Percentiles rank a stretch among this genome's conserved stretches.
These are phyloP conservation scores for Hypoxylon lenormandii DNA, from an alignment of 495 filamentous ascomycete genomes.

Conservation along the genomic window DNA sequence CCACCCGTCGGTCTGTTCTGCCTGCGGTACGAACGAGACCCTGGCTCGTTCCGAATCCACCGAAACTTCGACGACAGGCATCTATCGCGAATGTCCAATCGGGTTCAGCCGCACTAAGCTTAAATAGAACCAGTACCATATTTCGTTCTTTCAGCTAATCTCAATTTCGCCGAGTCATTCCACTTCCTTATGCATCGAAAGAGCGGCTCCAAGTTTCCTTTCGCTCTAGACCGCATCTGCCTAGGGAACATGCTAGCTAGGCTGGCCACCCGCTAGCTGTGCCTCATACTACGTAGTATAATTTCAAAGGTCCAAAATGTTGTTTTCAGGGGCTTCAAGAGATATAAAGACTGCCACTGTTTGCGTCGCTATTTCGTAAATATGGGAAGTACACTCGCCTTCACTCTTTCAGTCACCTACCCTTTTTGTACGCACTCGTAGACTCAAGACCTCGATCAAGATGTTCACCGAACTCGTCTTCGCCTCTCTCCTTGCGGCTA, in stretches of 20 bases:
- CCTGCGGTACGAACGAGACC: not conserved
- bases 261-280: slow-evolving; percentile 1
- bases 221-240: slow-evolving; percentile 21
- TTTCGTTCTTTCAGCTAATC: slow-evolving; percentile 16
- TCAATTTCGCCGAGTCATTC: slow-evolving; percentile 29
- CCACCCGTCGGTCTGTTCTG: not conserved
- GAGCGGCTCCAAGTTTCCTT: slow-evolving; percentile 5
- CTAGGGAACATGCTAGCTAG: not conserved
- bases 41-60: not conserved
- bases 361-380: not conserved
- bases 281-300: slow-evolving; percentile 3
- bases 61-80: slow-evolving; percentile 14
- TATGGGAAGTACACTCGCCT: slow-evolving; percentile 2
- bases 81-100: slow-evolving; percentile 22
- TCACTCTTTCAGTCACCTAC: slow-evolving; percentile 1
- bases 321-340: slow-evolving; percentile 12
- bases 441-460: not conserved
- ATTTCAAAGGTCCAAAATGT: not conserved
- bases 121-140: slow-evolving; percentile 21
- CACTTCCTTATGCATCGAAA: slow-evolving; percentile 26
- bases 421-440: not conserved
- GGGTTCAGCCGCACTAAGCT: slow-evolving; percentile 13
- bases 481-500: slow-evolving; percentile 35
- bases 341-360: slow-evolving; percentile 23
- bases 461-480: slow-evolving; percentile 39